Evolutionary conservation across 371 early-diverging fungal species (phyloP).

Genomic region (Entomophthora muscae): DNA sequence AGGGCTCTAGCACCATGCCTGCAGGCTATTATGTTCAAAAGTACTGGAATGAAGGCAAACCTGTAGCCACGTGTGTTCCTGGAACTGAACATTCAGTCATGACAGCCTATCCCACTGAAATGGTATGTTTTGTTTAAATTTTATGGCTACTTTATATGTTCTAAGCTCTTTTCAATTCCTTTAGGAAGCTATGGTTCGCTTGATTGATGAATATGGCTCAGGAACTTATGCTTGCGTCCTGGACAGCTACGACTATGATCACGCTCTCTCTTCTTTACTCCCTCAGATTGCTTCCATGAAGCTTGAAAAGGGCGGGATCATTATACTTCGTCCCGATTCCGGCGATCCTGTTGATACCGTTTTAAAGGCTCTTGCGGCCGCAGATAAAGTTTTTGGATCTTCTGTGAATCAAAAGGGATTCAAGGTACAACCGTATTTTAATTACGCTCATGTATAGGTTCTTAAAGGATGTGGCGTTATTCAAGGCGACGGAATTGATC

Average conservation of each 20-base stretch:
- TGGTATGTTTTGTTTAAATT: constrained; percentile 1
- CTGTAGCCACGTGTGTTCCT: constrained; percentile 56
- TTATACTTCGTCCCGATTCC: constrained; percentile 67
- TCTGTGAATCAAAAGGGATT: constrained; percentile 46
- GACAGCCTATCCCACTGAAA: constrained; percentile 47
- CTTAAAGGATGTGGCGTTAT: constrained; percentile 40
- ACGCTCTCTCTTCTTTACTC: constrained; percentile 47
- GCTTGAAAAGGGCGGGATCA: constrained; percentile 42
- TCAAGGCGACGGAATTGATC: constrained; percentile 66
- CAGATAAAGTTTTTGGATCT: constrained; percentile 48
- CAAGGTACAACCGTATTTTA: constrained; percentile 17
- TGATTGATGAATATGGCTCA: constrained; percentile 43
- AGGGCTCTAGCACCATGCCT: constrained; percentile 54
- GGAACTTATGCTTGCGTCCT: constrained; percentile 65
- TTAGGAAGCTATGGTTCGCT: constrained; percentile 20
- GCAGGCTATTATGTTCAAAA: constrained; percentile 60
- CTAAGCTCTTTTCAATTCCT: too few species aligned
- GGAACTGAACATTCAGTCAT: constrained; percentile 82
- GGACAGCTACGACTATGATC: constrained; percentile 50
- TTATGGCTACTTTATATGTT: too few species aligned
- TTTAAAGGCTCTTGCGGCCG: constrained; percentile 23
- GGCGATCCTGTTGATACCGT: constrained; percentile 61
- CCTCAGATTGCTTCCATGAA: constrained; percentile 30
- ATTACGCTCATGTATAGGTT: constrained; percentile 5
- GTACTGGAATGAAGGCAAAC: constrained; percentile 42